Conservation (phyloP, 2,329 filamentous ascomycete genomes). For the Mycosphaerelloides madeirae region DNA sequence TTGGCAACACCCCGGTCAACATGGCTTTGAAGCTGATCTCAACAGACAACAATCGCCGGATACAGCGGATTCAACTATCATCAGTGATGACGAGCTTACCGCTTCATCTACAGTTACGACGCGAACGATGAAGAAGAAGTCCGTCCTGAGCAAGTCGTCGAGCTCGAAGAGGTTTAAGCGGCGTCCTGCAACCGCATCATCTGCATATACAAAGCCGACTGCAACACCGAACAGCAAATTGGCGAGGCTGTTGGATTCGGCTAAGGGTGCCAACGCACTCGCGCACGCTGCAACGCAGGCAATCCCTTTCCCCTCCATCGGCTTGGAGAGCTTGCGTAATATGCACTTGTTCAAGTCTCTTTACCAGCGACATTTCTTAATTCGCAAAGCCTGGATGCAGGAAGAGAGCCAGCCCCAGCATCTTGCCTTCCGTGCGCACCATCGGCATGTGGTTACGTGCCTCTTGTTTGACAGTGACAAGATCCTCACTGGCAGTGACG, state of each 20-base stretch:
- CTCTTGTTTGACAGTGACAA: constrained; percentile 97
- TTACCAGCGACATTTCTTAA: constrained; percentile 87
- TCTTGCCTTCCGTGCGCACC: constrained; percentile 93
- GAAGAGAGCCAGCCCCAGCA: constrained; percentile 77
- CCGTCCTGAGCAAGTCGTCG: constrained; percentile 17
- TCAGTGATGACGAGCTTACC: constrained; percentile 31
- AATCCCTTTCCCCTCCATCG: constrained; percentile 75
- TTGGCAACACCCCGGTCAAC: constrained; percentile 74
- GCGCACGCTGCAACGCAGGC: constrained; percentile 79
- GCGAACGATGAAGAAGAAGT: constrained; percentile 23
- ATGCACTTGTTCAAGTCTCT: constrained; percentile 95
- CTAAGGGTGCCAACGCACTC: constrained; percentile 79
- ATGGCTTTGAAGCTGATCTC: constrained; percentile 77
- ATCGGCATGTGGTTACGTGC: constrained; percentile 93
- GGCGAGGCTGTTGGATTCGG: constrained; percentile 47
- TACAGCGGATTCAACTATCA: constrained; percentile 13
- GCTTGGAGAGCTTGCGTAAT: constrained; percentile 70
- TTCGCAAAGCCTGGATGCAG: constrained; percentile 87
- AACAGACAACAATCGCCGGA: constrained; percentile 47
- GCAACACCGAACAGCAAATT: constrained; percentile 35
- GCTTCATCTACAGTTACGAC: constrained; percentile 24
- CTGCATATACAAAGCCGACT: constrained; percentile 41
- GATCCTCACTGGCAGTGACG: constrained; percentile 94
- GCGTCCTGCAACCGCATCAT: constrained; percentile 20
- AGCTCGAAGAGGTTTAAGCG: constrained; percentile 51